Evolutionary conservation across 163 green algal genomes (phyloP), one percentile per base, ranked within the genome.

Genomic region (Chlorella variabilis): DNA sequence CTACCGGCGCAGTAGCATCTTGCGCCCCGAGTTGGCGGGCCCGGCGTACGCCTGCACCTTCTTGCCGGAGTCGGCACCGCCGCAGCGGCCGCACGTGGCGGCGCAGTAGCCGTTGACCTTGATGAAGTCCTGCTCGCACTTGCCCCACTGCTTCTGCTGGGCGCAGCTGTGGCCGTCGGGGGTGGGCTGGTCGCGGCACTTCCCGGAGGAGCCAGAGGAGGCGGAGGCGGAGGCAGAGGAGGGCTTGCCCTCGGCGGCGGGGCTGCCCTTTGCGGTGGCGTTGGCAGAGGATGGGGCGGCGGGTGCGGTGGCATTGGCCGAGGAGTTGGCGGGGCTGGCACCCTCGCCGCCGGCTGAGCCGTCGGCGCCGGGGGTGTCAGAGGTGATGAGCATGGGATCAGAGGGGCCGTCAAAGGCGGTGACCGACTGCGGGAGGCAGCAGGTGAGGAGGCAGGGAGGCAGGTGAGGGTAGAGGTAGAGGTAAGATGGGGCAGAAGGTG

Each of bases 81-180:
- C 65, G 75, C 87, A 93, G 18, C 66, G 34, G 59, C 87, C 86
- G 78, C 90, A 94, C 2, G 87, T 91, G 20, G 62, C 54, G 0
- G 73, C 78, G 80, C 90, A 94, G 68, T 87, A 93, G 71, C 80
- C 81, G 62, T 82, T 77, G 15, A 75, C 21, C 7, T 87, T 73
- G 62, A 94, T 86, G 58, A 83, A 90, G 3, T 42, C 31, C 18
- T 87, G 58, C n/a, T 58, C 41, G 82, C 90, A 94, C 67, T 91
- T 89, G 79, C 90, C 89, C 84, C 83, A 92, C 9, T 58, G 74
- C 75, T 86, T 77, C 27, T 85, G 84, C 62, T 88, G 70, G 49
- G 73, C 8, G 71, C 84, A 88, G 41, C 71, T 41, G 67, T 58
- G 62, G 63, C 63, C 63, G 23, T 77, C 84, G n/a, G 71, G 54